Conservation (phyloP, 495 filamentous ascomycete genomes). For the Penicillium pancosmium region DNA sequence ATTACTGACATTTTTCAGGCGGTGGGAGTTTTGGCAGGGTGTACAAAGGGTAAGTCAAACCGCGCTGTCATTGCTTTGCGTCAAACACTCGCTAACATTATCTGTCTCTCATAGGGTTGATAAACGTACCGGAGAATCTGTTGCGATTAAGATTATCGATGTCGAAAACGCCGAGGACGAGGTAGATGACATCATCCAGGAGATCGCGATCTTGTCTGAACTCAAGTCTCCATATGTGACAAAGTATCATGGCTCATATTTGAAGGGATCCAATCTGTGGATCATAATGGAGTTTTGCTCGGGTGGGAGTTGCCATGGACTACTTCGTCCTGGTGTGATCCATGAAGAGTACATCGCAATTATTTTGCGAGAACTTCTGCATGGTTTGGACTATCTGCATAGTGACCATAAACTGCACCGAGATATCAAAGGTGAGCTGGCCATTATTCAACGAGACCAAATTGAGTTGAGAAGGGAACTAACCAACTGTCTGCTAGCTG, state of each 20-base stretch:
- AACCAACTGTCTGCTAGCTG: constrained; percentile 59
- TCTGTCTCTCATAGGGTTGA: constrained; percentile 64
- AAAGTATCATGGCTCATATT: constrained; percentile 93
- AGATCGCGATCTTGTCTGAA: constrained; percentile 94
- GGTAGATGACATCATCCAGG: constrained; percentile 97
- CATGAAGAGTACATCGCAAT: constrained; percentile 93
- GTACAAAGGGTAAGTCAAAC: constrained; percentile 77
- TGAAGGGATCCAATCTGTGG: constrained; percentile 95
- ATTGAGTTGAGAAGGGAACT: not conserved
- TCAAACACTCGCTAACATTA: not conserved
- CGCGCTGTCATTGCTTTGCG: not conserved
- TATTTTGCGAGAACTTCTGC: constrained; percentile 84
- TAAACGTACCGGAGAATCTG: constrained; percentile 78
- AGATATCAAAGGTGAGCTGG: constrained; percentile 83
- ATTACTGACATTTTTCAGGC: constrained; percentile 38
- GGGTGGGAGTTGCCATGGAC: constrained; percentile 86
- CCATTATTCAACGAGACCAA: not conserved
- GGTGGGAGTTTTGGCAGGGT: constrained; percentile 96
- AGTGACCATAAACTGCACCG: constrained; percentile 93
- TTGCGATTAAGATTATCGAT: constrained; percentile 96
- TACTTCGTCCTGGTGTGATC: constrained; percentile 92
- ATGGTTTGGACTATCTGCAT: constrained; percentile 92
- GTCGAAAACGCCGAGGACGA: constrained; percentile 98
- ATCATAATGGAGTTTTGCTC: constrained; percentile 97
- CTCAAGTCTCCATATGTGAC: constrained; percentile 94